These are phyloP conservation scores for Bipolaris oryzae DNA, from an alignment of 2,329 filamentous ascomycete genomes.

Conservation along the genomic window DNA sequence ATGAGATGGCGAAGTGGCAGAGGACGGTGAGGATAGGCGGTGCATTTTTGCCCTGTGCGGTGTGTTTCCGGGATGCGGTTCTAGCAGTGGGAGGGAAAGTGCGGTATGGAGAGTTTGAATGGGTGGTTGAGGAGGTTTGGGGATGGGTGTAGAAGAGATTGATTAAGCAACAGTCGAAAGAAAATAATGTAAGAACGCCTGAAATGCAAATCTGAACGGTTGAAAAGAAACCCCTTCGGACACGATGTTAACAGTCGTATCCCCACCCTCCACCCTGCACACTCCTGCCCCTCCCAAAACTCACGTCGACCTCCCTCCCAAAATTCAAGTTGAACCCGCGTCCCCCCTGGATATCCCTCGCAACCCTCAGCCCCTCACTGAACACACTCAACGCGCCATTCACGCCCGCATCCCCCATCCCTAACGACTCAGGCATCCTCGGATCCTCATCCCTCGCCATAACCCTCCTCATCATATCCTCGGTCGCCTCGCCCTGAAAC, in stretches of 20 bases:
- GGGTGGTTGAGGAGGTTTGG: constrained; percentile 49
- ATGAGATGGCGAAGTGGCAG: constrained; percentile 42
- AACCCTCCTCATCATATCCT: constrained; percentile 46
- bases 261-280: constrained; percentile 44
- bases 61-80: constrained; percentile 40
- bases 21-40: constrained; percentile 48
- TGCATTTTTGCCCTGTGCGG: constrained; percentile 50
- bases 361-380: constrained; percentile 43
- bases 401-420: constrained; percentile 40
- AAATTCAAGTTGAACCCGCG: constrained; percentile 8
- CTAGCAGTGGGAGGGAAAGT: constrained; percentile 41
- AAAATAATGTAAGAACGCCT: too few relatives aligned
- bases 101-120: constrained; percentile 41
- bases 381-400: constrained; percentile 42
- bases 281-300: constrained; percentile 20
- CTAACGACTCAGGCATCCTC: constrained; percentile 33
- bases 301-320: constrained; percentile 14
- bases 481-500: constrained; percentile 61
- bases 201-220: too few relatives aligned
- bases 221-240: too few relatives aligned
- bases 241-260: constrained; percentile 29
- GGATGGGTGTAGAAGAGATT: constrained; percentile 25
- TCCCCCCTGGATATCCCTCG: constrained; percentile 32
- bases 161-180: too few relatives aligned
- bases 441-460: constrained; percentile 53